Conservation (phyloP, 306 rosid genomes). For the Pterocarpus macrocarpus region DNA sequence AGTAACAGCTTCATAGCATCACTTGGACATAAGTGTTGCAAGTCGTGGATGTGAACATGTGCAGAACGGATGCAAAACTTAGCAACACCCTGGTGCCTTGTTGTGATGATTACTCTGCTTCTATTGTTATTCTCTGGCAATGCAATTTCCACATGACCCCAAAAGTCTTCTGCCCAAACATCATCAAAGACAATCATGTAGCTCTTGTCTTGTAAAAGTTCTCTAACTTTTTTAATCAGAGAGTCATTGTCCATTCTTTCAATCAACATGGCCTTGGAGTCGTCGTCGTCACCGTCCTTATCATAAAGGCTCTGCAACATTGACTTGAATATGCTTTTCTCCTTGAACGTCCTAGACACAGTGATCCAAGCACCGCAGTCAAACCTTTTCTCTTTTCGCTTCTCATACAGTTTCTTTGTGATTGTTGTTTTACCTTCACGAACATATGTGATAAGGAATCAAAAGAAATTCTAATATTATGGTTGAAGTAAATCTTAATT, state of each 20-base stretch:
- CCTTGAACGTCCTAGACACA: neutral
- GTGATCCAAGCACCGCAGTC: slow-evolving; percentile 17
- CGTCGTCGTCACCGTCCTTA: neutral
- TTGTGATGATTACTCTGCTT: slow-evolving; percentile 4
- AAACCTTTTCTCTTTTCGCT: neutral
- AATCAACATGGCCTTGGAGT: neutral
- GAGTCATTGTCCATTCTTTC: neutral
- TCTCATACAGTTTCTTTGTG: neutral
- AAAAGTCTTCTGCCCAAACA: too few species aligned
- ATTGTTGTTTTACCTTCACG: slow-evolving; percentile 28
- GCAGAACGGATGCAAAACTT: neutral
- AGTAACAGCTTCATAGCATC: neutral
- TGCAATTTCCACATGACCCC: too few species aligned
- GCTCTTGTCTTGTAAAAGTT: neutral
- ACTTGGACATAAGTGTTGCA: neutral
- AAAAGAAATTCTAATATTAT: neutral
- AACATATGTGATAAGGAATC: too few species aligned
- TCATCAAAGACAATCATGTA: too few species aligned
- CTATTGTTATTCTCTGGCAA: neutral
- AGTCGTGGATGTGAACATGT: neutral
- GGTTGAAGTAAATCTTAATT: neutral
- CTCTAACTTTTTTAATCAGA: neutral
- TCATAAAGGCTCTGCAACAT: neutral
- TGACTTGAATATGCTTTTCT: neutral
- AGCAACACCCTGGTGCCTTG: neutral